Evolutionary conservation across 2,329 filamentous ascomycete species (phyloP).

Genomic region (Myriosclerotinia duriaeana): DNA sequence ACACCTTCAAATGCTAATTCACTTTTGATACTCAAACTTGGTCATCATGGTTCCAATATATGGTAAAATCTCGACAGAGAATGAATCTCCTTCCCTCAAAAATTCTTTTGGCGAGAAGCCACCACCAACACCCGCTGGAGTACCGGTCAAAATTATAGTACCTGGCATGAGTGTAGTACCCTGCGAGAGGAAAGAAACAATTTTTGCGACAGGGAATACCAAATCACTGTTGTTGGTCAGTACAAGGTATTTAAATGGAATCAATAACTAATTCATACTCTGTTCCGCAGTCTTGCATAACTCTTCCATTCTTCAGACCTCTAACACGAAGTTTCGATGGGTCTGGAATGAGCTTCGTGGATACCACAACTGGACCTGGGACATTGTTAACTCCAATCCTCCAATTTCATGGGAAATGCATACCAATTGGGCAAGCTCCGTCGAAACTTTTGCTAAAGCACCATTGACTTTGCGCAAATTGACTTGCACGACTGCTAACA

Average conservation of each 20-base stretch:
- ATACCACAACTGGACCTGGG: conserved; percentile 50
- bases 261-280: conserved; percentile 40
- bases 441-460: conserved; percentile 53
- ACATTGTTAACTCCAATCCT: conserved; percentile 31
- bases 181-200: conserved; percentile 44
- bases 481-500: conserved; percentile 52
- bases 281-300: conserved; percentile 46
- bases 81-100: conserved; percentile 48
- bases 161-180: conserved; percentile 48
- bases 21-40: conserved; percentile 44
- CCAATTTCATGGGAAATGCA: conserved; percentile 21
- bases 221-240: conserved; percentile 42
- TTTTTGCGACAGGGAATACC: conserved; percentile 49
- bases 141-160: conserved; percentile 49
- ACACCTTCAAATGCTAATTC: neutral
- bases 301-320: conserved; percentile 51
- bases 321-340: conserved; percentile 45
- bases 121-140: conserved; percentile 44
- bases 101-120: conserved; percentile 44
- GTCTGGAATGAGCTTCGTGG: conserved; percentile 45
- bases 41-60: conserved; percentile 51
- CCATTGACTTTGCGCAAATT: conserved; percentile 52
- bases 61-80: conserved; percentile 50
- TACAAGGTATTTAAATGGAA: neutral
- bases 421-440: conserved; percentile 49